Conservation (phyloP, 2,329 filamentous ascomycete genomes). For the Alternaria metachromatica region DNA sequence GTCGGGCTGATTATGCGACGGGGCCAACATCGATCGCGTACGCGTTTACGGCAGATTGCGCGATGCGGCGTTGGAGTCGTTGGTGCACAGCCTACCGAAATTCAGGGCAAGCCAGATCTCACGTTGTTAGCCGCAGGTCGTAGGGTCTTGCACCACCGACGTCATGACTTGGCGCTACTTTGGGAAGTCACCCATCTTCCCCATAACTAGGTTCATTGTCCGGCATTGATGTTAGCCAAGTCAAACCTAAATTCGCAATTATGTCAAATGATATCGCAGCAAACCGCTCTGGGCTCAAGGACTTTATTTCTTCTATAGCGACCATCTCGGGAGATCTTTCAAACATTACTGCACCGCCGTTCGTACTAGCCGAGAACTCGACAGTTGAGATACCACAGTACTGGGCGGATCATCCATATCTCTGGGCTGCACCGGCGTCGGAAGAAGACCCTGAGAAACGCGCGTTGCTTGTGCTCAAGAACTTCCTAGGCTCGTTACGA, state of each 20-base stretch:
- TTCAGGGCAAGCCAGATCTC: neutral
- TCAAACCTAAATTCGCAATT: neutral
- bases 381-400: conserved; percentile 57
- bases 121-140: neutral
- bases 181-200: neutral
- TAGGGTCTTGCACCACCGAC: conserved; percentile 3
- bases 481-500: conserved; percentile 56
- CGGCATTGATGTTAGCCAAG: neutral
- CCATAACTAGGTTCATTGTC: conserved; percentile 2
- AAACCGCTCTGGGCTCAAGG: conserved; percentile 41
- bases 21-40: neutral
- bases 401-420: conserved; percentile 54
- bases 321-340: conserved; percentile 55
- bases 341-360: conserved; percentile 57
- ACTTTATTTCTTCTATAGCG: conserved; percentile 50
- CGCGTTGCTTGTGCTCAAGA: conserved; percentile 56
- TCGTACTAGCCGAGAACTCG: conserved; percentile 54
- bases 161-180: conserved; percentile 14
- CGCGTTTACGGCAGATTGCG: neutral
- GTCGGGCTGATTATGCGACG: neutral
- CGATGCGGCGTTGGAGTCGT: conserved; percentile 4
- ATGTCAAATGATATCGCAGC: conserved; percentile 31
- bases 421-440: conserved; percentile 55
- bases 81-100: conserved; percentile 1
- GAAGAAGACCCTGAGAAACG: conserved; percentile 50